Evolutionary conservation across 768 basidiomycete species (phyloP).

Genomic region (Mycena galopus): DNA sequence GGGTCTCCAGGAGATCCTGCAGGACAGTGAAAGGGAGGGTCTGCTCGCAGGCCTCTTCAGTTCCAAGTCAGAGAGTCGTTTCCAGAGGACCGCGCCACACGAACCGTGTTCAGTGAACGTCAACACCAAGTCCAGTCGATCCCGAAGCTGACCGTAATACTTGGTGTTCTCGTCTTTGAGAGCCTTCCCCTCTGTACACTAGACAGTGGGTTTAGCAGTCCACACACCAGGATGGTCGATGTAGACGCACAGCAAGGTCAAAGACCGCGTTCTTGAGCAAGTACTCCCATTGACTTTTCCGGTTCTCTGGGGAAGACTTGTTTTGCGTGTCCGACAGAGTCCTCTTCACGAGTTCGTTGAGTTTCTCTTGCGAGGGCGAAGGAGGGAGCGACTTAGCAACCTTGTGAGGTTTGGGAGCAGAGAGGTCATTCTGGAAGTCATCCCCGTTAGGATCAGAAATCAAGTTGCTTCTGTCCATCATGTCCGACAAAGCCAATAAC

Average conservation of each 20-base stretch:
- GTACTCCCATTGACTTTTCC: slow-evolving; percentile 83
- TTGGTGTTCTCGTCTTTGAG: slow-evolving; percentile 61
- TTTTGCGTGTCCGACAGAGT: slow-evolving; percentile 58
- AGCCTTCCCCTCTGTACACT: slow-evolving; percentile 80
- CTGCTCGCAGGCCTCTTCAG: slow-evolving; percentile 80
- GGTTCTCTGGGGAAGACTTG: slow-evolving; percentile 66
- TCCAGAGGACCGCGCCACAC: slow-evolving; percentile 36
- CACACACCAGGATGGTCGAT: neutral
- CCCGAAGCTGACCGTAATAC: slow-evolving; percentile 74
- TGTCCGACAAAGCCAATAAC: slow-evolving; percentile 25
- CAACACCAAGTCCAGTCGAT: slow-evolving; percentile 79
- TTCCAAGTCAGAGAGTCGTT: neutral
- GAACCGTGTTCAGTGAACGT: slow-evolving; percentile 83
- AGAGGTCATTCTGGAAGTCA: slow-evolving; percentile 65
- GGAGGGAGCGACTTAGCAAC: slow-evolving; percentile 67
- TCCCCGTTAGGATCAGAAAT: slow-evolving; percentile 37
- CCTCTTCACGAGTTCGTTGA: slow-evolving; percentile 64
- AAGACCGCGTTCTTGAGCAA: slow-evolving; percentile 80
- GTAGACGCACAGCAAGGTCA: slow-evolving; percentile 69
- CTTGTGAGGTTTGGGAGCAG: slow-evolving; percentile 63
- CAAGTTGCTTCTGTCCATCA: slow-evolving; percentile 6
- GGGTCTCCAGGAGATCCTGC: slow-evolving; percentile 87
- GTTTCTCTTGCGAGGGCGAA: slow-evolving; percentile 60
- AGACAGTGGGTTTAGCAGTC: neutral
- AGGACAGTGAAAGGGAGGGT: slow-evolving; percentile 80